Evolutionary conservation across 306 rosid species (phyloP), one percentile per base, ranked within the genome.

Genomic region (Cucurbita pepo): DNA sequence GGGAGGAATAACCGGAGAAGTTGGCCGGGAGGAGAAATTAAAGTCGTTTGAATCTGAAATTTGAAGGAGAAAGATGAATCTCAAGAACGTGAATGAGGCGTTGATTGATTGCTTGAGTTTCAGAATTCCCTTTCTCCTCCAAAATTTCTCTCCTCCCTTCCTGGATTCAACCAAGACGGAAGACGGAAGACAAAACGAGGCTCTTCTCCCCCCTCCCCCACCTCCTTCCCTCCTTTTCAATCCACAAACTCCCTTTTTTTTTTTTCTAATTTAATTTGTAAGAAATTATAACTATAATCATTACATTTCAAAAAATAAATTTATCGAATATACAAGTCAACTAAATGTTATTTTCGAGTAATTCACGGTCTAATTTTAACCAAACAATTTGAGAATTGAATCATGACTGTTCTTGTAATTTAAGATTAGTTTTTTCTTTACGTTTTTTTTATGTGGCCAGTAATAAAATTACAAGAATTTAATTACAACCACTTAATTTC

Each of bases 131-230:
- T 41, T 62, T 69, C 63, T 57, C 36, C 75, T 65, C 47, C 79
- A 30, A 8, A 65, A 4, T 44, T 62, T 12, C 51, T 60, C 59
- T 69, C 37, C 67, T 47, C 45, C 71, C 48, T 36, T 14, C 53
- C 65, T 60, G 25, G 60, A 71, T 71, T 75, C 86, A 79, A 77
- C 81, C 56, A 77, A 54, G 75, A 41, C 25, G 64, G 55, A 25
- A 64, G 78, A 41, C 25, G 64, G 55, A 25, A 64, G 78, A 73
- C 85, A 56, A 18, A 30, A 66, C 74, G 72, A 65, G 75, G 37
- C 66, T 45, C 69, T 41, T 63, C 55, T 59, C 77, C 44, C 70
- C 45, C 59, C 55, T 59, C 77, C 44, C 70, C 45, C 59, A 51
- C 22, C 70, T 41, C 13, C 13, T 9, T 18, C 60, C 56, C 38